These are phyloP conservation scores for Aleurites moluccanus DNA, from an alignment of 441 rosid species.

Conservation along the genomic window DNA sequence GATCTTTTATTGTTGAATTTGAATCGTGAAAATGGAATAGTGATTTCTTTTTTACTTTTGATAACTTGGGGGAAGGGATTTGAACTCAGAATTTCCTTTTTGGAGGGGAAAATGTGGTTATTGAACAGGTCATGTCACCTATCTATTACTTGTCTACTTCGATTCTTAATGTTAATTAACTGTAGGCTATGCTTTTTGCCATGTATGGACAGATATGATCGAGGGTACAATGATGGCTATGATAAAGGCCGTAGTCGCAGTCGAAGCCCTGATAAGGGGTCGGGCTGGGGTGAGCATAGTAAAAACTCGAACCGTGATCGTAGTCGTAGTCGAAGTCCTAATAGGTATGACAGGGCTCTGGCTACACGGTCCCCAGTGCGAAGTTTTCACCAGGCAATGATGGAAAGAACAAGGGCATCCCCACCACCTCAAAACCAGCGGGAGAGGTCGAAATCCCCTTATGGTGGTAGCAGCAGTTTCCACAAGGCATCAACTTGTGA, in stretches of 20 bases:
- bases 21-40: background rate
- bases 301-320: conserved; percentile 38
- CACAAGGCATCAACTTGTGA: conserved; percentile 30
- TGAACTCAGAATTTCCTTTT: background rate
- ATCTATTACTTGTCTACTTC: background rate
- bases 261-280: conserved; percentile 40
- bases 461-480: conserved; percentile 5
- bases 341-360: conserved; percentile 41
- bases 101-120: background rate
- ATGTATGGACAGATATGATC: conserved; percentile 38
- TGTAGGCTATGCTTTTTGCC: background rate
- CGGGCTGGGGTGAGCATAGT: conserved; percentile 40
- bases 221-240: conserved; percentile 35
- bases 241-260: conserved; percentile 38
- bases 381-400: conserved; percentile 74
- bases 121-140: background rate
- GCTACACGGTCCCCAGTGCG: conserved; percentile 46
- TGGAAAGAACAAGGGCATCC: conserved; percentile 44
- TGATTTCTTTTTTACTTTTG: background rate
- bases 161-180: background rate
- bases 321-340: conserved; percentile 61
- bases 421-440: conserved; percentile 14
- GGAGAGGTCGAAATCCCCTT: conserved; percentile 27
- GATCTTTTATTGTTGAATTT: background rate
- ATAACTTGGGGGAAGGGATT: no score